These are phyloP conservation scores for Westerdykella ornata DNA, from an alignment of 2,329 filamentous ascomycete genomes.

Conservation along the genomic window DNA sequence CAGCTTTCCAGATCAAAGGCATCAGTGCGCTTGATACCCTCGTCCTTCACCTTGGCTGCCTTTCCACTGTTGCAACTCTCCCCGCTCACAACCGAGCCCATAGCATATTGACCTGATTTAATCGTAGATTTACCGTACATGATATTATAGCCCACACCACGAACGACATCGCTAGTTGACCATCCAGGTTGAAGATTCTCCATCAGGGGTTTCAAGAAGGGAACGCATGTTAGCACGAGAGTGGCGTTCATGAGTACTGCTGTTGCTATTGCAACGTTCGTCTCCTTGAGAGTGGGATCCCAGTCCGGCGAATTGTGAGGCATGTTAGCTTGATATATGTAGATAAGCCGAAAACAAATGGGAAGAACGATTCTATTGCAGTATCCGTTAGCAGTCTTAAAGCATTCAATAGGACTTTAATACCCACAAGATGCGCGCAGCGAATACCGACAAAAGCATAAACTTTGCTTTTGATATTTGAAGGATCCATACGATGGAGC, in stretches of 20 bases:
- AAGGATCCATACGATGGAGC: slow-evolving; percentile 2
- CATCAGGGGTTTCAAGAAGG: slow-evolving; percentile 9
- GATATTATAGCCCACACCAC: slow-evolving; percentile 5
- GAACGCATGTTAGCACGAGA: slow-evolving; percentile 5
- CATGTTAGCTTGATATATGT: slow-evolving; percentile 1
- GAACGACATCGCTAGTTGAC: slow-evolving; percentile 7
- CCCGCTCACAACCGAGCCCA: not conserved
- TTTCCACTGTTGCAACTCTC: not conserved
- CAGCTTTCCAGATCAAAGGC: not conserved
- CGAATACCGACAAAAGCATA: slow-evolving; percentile 4
- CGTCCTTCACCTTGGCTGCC: not conserved
- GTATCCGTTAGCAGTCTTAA: not conserved
- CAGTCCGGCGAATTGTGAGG: not conserved
- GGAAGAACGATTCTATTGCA: slow-evolving; percentile 2
- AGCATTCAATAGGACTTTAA: not conserved
- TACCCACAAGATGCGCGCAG: slow-evolving; percentile 2
- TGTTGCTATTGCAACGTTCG: slow-evolving; percentile 3
- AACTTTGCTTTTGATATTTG: slow-evolving; percentile 5
- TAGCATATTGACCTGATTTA: not conserved
- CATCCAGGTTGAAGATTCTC: slow-evolving; percentile 8
- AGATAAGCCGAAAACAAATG: slow-evolving; percentile 2
- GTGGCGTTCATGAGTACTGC: slow-evolving; percentile 5
- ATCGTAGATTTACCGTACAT: slow-evolving; percentile 2
- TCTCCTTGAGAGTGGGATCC: slow-evolving; percentile 1
- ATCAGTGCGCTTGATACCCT: not conserved